phyloP scores from a whole-genome alignment of 2,329 filamentous ascomycete genomes.

The Fusarium proliferatum region DNA sequence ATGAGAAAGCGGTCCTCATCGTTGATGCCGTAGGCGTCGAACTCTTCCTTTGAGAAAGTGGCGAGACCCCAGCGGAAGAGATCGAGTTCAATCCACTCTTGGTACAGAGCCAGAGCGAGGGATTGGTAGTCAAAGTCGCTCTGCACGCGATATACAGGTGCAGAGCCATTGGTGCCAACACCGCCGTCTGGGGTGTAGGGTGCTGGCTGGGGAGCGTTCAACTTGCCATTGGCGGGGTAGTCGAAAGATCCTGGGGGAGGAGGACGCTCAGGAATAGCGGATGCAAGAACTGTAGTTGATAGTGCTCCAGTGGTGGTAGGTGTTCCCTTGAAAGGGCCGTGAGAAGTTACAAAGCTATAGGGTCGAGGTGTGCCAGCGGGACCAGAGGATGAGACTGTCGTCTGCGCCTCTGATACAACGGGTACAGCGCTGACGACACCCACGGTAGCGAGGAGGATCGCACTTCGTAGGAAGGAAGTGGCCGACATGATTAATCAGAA shows the following conservation, averaged over 20 bases:
- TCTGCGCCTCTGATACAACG: slow-evolving; percentile 50
- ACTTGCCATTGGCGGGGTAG: slow-evolving; percentile 77
- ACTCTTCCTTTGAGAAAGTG: slow-evolving; percentile 75
- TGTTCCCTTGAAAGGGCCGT: slow-evolving; percentile 75
- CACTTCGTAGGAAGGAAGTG: not conserved
- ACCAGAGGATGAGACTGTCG: slow-evolving; percentile 49
- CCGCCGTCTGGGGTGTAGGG: slow-evolving; percentile 80
- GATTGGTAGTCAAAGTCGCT: slow-evolving; percentile 89
- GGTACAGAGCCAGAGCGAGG: slow-evolving; percentile 78
- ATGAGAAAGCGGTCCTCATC: slow-evolving; percentile 77
- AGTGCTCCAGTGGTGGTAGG: slow-evolving; percentile 76
- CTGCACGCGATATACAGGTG: slow-evolving; percentile 79
- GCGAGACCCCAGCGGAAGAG: slow-evolving; percentile 82
- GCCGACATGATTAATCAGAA: not conserved
- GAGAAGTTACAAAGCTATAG: slow-evolving; percentile 69
- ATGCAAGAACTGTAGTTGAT: slow-evolving; percentile 65
- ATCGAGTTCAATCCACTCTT: slow-evolving; percentile 88
- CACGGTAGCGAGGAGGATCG: slow-evolving; percentile 26
- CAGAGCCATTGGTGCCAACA: slow-evolving; percentile 79
- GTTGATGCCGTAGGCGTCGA: slow-evolving; percentile 73
- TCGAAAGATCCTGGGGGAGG: slow-evolving; percentile 71
- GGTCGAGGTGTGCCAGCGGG: slow-evolving; percentile 46
- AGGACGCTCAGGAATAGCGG: slow-evolving; percentile 67
- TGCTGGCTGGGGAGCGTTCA: slow-evolving; percentile 74
- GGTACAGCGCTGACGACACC: slow-evolving; percentile 46